Conservation (phyloP, 202 grass and related monocot genomes). For the Schoenoplectus tabernaemontani region DNA sequence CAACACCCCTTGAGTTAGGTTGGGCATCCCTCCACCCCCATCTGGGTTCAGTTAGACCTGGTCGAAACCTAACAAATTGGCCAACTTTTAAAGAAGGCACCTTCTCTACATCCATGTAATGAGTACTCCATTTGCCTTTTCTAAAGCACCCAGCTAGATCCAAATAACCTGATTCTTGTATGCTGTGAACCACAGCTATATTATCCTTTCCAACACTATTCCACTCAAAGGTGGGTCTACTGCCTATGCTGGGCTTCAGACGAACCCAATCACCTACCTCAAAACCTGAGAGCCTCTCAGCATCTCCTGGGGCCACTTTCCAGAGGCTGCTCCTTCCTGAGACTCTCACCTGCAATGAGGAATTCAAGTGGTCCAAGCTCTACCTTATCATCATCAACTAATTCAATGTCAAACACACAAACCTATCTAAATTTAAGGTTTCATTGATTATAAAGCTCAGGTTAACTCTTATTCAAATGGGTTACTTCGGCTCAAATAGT, state of each 20-base stretch:
- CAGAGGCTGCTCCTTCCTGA: constrained; percentile 81
- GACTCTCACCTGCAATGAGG: constrained; percentile 50
- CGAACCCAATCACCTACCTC: constrained; percentile 98
- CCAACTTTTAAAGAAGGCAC: constrained; percentile 73
- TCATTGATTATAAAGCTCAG: neutral
- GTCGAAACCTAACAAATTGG: constrained; percentile 66
- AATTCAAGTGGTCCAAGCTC: constrained; percentile 3
- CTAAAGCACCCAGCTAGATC: constrained; percentile 93
- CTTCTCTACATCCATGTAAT: constrained; percentile 94
- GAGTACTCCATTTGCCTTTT: constrained; percentile 90
- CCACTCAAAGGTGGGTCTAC: constrained; percentile 94
- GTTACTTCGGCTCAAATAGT: neutral
- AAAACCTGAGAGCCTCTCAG: constrained; percentile 93
- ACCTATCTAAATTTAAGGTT: neutral
- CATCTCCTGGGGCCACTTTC: constrained; percentile 98
- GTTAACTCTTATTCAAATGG: neutral
- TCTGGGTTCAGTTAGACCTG: constrained; percentile 74
- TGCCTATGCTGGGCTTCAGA: constrained; percentile 58
- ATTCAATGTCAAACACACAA: neutral
- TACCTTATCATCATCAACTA: neutral
- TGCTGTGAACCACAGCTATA: constrained; percentile 89
- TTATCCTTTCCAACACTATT: constrained; percentile 76
- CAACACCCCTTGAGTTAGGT: constrained; percentile 82
- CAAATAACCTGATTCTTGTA: constrained; percentile 89
- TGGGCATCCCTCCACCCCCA: constrained; percentile 97